Percentiles rank a stretch among this genome's conserved stretches.
These are phyloP conservation scores for Neurospora sp. DNA, from an alignment of 495 filamentous ascomycete genomes.

Conservation along the genomic window DNA sequence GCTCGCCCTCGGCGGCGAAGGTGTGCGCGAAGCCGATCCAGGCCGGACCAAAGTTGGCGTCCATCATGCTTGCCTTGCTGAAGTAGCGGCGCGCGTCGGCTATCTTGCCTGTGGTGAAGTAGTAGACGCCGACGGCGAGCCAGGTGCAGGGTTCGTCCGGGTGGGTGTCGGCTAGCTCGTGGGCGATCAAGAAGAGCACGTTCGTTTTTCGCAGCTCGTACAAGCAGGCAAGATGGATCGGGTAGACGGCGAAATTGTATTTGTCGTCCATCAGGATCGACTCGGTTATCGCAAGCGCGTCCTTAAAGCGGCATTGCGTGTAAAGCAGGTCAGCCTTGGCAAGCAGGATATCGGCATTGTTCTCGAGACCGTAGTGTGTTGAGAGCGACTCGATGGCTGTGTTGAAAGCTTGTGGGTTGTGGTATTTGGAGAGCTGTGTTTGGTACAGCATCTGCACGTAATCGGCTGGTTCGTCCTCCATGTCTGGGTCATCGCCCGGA, in stretches of 20 bases:
- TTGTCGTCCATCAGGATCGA: conserved; percentile 69
- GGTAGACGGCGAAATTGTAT: conserved; percentile 83
- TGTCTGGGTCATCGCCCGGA: conserved; percentile 39
- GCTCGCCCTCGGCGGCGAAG: conserved; percentile 98
- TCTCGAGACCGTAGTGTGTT: conserved; percentile 80
- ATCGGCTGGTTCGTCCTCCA: conserved; percentile 73
- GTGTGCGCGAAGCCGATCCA: conserved; percentile 99
- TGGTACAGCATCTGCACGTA: conserved; percentile 97
- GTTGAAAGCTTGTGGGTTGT: conserved; percentile 71
- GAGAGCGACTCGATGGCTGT: conserved; percentile 83
- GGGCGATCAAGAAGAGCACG: conserved; percentile 82
- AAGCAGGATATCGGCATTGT: conserved; percentile 85
- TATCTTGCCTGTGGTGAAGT: conserved; percentile 78
- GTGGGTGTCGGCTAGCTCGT: conserved; percentile 85
- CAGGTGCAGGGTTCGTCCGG: conserved; percentile 86
- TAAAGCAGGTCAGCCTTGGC: conserved; percentile 87
- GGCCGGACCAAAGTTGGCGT: conserved; percentile 92
- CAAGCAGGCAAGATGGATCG: conserved; percentile 83
- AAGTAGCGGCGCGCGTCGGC: conserved; percentile 93
- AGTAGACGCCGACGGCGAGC: conserved; percentile 92
- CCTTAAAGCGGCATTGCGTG: conserved; percentile 86
- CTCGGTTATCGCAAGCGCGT: conserved; percentile 74
- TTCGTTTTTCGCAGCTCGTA: conserved; percentile 82
- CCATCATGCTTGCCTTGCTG: conserved; percentile 92
- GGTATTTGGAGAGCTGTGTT: conserved; percentile 91